A percentile compares a stretch with the other conserved stretches of the same genome.
phyloP scores from a whole-genome alignment of 345 rosid genomes.

The Aquilaria sinensis region DNA sequence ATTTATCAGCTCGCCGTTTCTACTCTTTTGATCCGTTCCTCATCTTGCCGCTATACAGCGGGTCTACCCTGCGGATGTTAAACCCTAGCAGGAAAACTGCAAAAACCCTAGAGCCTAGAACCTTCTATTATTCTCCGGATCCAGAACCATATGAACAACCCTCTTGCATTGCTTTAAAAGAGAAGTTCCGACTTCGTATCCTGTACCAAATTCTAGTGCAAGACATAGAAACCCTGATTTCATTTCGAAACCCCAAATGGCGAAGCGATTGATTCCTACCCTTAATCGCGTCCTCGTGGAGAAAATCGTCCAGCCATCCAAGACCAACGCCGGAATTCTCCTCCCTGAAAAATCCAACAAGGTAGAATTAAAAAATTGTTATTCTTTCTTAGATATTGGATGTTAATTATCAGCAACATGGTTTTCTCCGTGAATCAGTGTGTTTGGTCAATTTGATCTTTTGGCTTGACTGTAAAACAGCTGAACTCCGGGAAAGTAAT shows the following conservation, averaged over 20 bases:
- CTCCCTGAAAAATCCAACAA: conserved; percentile 68
- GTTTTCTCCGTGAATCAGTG: background rate
- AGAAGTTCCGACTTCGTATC: background rate
- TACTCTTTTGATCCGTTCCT: too few relatives aligned
- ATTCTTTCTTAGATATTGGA: background rate
- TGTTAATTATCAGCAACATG: background rate
- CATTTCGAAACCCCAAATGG: conserved; percentile 28
- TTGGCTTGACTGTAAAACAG: conserved; percentile 22
- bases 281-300: conserved; percentile 70
- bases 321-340: conserved; percentile 70
- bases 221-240: background rate
- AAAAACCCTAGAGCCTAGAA: conserved; percentile 29
- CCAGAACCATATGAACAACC: background rate
- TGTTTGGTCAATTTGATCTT: conserved; percentile 5
- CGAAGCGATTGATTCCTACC: conserved; percentile 70
- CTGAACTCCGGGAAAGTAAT: conserved; percentile 76
- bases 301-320: conserved; percentile 75
- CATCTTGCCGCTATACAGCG: too few relatives aligned
- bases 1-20: too few relatives aligned
- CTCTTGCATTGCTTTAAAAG: background rate
- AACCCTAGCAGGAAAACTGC: conserved; percentile 1
- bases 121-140: conserved; percentile 15
- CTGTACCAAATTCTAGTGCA: background rate
- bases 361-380: conserved; percentile 30
- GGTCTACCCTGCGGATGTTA: background rate